Percentiles rank a stretch among this genome's conserved stretches.
Evolutionary conservation across 2,329 filamentous ascomycete genomes (phyloP).

Genomic region (Microcyclospora pomicola): DNA sequence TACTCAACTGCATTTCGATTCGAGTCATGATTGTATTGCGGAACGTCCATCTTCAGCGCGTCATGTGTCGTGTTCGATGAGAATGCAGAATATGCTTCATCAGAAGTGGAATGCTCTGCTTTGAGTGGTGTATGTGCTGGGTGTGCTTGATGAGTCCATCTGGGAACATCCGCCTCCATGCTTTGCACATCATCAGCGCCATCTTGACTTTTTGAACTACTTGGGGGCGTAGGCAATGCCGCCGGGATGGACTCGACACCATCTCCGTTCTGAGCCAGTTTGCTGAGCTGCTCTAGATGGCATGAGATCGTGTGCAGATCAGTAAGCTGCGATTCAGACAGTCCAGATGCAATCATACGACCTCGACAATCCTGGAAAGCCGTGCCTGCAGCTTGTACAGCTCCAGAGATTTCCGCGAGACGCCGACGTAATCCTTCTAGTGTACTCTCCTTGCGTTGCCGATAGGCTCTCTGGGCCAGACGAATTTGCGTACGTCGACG

Average conservation of each 20-base stretch:
- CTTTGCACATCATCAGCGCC: neutral
- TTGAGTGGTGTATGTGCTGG: neutral
- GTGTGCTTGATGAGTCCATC: neutral
- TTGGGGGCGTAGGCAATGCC: constrained; percentile 2
- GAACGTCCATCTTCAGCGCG: neutral
- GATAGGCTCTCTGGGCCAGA: constrained; percentile 71
- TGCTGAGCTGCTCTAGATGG: constrained; percentile 7
- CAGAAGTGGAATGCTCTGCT: neutral
- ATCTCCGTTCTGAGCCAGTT: constrained; percentile 7
- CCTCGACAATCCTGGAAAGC: constrained; percentile 42
- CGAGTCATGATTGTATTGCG: too few species aligned
- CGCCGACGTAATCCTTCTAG: constrained; percentile 59
- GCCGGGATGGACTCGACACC: too few species aligned
- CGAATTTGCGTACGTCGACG: constrained; percentile 77
- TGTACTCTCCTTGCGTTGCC: constrained; percentile 69
- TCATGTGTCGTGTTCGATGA: neutral
- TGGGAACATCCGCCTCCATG: neutral
- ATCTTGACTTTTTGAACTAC: neutral
- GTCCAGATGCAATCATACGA: constrained; percentile 8
- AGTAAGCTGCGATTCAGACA: constrained; percentile 8
- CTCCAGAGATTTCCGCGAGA: constrained; percentile 53
- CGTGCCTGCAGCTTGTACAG: constrained; percentile 60
- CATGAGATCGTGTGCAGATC: constrained; percentile 11
- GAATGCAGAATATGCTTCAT: neutral
- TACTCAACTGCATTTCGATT: neutral